A percentile compares a stretch with the other conserved stretches of the same genome.
Evolutionary conservation across 495 filamentous ascomycete species (phyloP).

Genomic region (Acidiella bohemica): DNA sequence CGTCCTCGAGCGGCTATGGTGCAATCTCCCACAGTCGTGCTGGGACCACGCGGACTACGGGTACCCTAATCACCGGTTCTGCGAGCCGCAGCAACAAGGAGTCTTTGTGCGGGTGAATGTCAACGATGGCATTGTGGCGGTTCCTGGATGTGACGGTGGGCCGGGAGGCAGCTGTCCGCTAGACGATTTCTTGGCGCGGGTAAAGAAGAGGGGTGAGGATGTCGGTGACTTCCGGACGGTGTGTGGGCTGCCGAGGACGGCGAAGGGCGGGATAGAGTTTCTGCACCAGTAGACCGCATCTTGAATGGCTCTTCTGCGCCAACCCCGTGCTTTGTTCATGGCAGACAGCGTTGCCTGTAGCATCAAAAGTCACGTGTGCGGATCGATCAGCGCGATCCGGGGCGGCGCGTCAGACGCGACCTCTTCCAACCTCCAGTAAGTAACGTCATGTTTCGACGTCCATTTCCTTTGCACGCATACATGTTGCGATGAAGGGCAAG

Average conservation of each 20-base stretch:
- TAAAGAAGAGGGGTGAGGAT: constrained; percentile 25
- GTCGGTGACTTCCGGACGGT: constrained; percentile 31
- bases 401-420: no score
- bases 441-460: no score
- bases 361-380: no score
- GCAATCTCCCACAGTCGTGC: constrained; percentile 20
- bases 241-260: constrained; percentile 30
- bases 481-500: no score
- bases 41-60: constrained; percentile 13
- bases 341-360: no score
- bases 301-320: no score
- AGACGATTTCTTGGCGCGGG: constrained; percentile 32
- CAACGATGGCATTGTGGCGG: constrained; percentile 42
- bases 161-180: constrained; percentile 42
- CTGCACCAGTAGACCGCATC: constrained; percentile 29
- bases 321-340: no score
- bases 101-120: constrained; percentile 42
- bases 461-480: no score
- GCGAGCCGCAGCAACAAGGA: constrained; percentile 6
- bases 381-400: no score
- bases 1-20: constrained; percentile 41
- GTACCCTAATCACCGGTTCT: constrained; percentile 16
- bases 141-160: constrained; percentile 38
- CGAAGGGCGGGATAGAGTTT: constrained; percentile 31
- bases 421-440: no score